Percentiles rank a stretch among this genome's conserved stretches.
These are phyloP conservation scores for Meyerozyma carpophila DNA, from an alignment of 1,139 yeast species.

Conservation along the genomic window DNA sequence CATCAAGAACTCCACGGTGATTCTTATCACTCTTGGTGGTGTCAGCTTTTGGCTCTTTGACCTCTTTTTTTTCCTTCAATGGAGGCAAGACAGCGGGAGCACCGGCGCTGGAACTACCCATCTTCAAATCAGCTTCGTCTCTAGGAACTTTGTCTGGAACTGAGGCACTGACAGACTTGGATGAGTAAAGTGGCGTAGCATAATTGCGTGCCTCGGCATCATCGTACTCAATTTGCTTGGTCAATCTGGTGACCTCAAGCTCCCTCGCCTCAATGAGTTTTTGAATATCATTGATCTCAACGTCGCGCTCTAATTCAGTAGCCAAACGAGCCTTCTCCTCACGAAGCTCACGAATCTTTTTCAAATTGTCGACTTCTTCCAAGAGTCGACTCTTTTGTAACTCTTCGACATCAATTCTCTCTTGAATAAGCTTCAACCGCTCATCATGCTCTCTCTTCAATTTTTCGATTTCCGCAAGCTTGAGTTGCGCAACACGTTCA, in stretches of 20 bases:
- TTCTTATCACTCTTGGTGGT: conserved; percentile 7
- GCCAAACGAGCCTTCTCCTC: conserved; percentile 33
- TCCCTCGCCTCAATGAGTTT: conserved; percentile 33
- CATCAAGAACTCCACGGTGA: background rate
- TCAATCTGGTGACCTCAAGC: conserved; percentile 28
- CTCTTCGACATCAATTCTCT: conserved; percentile 31
- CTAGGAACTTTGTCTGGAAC: conserved; percentile 8
- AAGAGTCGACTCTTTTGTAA: conserved; percentile 29
- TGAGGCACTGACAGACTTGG: conserved; percentile 8
- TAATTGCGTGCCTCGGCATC: conserved; percentile 15
- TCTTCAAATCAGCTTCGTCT: conserved; percentile 12
- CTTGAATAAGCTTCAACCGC: conserved; percentile 23
- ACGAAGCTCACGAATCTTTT: conserved; percentile 32
- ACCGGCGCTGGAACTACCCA: conserved; percentile 6
- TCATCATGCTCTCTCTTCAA: conserved; percentile 32
- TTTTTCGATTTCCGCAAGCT: conserved; percentile 28
- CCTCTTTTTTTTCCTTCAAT: conserved; percentile 4
- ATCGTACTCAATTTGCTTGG: conserved; percentile 30
- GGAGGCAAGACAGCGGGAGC: conserved; percentile 7
- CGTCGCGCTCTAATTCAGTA: conserved; percentile 19
- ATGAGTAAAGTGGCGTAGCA: conserved; percentile 5
- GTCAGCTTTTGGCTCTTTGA: conserved; percentile 2
- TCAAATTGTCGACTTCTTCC: conserved; percentile 36
- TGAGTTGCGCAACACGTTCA: conserved; percentile 27
- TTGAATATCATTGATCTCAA: conserved; percentile 26